Conservation (phyloP, 2,329 filamentous ascomycete species). For the Penicillium sp. region DNA sequence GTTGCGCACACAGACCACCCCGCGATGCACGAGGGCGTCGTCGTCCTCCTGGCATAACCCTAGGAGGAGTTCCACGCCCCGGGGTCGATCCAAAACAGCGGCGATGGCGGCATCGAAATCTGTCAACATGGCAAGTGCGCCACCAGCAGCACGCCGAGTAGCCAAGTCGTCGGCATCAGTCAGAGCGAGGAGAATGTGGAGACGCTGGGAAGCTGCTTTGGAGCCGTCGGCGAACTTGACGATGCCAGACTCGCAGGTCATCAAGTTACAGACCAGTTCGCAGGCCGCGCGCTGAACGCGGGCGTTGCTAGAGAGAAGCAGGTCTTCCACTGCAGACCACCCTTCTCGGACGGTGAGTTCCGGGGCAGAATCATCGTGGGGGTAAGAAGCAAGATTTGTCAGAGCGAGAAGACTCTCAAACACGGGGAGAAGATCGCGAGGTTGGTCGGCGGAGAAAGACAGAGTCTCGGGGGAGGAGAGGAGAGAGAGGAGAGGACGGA, state of each 20-base stretch:
- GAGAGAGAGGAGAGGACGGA: slow-evolving; percentile 77
- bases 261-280: slow-evolving; percentile 88
- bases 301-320: slow-evolving; percentile 73
- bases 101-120: slow-evolving; percentile 73
- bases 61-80: slow-evolving; percentile 77
- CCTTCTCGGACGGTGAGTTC: slow-evolving; percentile 73
- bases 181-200: slow-evolving; percentile 84
- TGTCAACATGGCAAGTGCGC: slow-evolving; percentile 82
- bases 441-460: slow-evolving; percentile 52
- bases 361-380: slow-evolving; percentile 47
- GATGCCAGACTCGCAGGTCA: slow-evolving; percentile 47
- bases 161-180: slow-evolving; percentile 80
- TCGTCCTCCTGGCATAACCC: slow-evolving; percentile 72
- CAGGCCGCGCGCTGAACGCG: slow-evolving; percentile 80
- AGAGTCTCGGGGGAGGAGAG: slow-evolving; percentile 64
- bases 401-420: slow-evolving; percentile 91
- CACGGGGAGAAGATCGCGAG: slow-evolving; percentile 77
- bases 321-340: slow-evolving; percentile 78
- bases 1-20: slow-evolving; percentile 74
- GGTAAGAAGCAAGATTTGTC: slow-evolving; percentile 80
- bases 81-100: slow-evolving; percentile 68
- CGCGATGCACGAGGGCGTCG: slow-evolving; percentile 58
- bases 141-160: slow-evolving; percentile 81
- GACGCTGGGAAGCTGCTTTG: slow-evolving; percentile 67
- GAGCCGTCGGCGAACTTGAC: slow-evolving; percentile 55